Base-by-base conservation (phyloP, 2,329 filamentous ascomycete species). In the Chaetomiaceae sp. region DNA sequence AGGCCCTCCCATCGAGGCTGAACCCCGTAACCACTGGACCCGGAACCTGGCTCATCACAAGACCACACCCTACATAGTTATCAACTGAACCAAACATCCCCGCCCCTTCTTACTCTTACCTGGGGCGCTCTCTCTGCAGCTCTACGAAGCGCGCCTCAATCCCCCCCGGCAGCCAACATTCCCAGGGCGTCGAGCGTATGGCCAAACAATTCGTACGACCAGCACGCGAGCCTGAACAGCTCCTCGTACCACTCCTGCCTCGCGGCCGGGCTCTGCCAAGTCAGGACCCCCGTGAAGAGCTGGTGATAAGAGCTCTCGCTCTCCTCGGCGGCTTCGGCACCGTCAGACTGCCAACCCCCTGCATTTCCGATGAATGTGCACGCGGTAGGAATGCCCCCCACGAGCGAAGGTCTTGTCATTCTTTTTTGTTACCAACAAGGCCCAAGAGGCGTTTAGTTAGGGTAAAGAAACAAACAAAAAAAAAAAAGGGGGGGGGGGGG, bases 211-310 rank as follows among this genome's bases (percentile, higher is more conserved):
- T 53, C 50, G 25, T 53, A 53, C 13, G 36, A 47, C 42, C 13
- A 18, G 50, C 42, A 30, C 18, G 49, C n/a, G 21, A 42, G 27
- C 43, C 29, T 47, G 36, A 42, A 47, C 42, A 53, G 21, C 32
- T 53, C 43, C 27, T 42, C 42, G 21, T 53, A 53, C 50, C 43
- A 53, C 27, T 42, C 41, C 21, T 34, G 29, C 37, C 43, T 53
- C 21, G 50, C 50, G 3, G n/a, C 49, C 27, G 42, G 49, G 49
- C 43, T 52, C 13, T 13, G 7, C 49, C 49, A 52, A 20, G 13
- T 33, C 25, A 52, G 18, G 4, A 47, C 27, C 20, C 49, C 49
- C 16, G 49, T 52, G 32, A 52, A 52, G 16, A 52, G n/a, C 36
- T 52, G 49, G n/a, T n/a, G n/a, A n/a, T n/a, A n/a, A n/a, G 9